Percentiles rank a stretch among this genome's conserved stretches.
Conservation (phyloP, 1,139 yeast genomes). For the Sugiyamaella xylanicola region DNA sequence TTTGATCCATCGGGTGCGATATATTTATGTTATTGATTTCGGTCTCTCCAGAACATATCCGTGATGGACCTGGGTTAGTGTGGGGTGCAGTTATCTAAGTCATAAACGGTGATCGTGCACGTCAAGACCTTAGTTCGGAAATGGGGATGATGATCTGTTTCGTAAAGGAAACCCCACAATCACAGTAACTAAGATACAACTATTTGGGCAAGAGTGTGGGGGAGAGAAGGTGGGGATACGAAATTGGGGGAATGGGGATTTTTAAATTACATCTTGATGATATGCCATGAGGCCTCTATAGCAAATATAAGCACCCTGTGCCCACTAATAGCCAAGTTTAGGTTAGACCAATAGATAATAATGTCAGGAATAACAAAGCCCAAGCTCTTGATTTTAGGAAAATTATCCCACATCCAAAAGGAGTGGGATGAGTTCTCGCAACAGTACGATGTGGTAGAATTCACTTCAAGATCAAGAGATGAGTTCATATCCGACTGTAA, state of each 20-base stretch:
- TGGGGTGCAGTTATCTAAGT: not conserved
- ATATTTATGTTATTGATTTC: not conserved
- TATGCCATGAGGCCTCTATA: not conserved
- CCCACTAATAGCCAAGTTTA: not conserved
- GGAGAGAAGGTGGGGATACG: not conserved
- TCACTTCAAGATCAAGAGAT: slow-evolving; percentile 32
- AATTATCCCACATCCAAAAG: slow-evolving; percentile 26
- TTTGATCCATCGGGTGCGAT: not conserved
- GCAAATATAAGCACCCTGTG: slow-evolving; percentile 4
- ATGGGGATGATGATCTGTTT: not conserved
- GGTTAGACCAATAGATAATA: not conserved
- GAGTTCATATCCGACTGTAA: slow-evolving; percentile 41
- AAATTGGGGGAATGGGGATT: slow-evolving; percentile 2
- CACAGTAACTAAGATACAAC: not conserved
- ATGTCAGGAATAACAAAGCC: slow-evolving; percentile 1
- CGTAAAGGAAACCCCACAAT: not conserved
- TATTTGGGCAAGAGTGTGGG: not conserved
- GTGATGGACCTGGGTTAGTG: not conserved
- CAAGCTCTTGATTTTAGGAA: slow-evolving; percentile 23
- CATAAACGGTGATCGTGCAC: not conserved
- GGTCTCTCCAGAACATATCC: not conserved
- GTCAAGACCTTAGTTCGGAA: not conserved
- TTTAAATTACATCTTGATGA: not conserved
- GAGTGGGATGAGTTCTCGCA: slow-evolving; percentile 34
- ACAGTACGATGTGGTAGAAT: slow-evolving; percentile 31